Base-by-base conservation (phyloP, 768 basidiomycete species). In the Tricholoma flavovirens region DNA sequence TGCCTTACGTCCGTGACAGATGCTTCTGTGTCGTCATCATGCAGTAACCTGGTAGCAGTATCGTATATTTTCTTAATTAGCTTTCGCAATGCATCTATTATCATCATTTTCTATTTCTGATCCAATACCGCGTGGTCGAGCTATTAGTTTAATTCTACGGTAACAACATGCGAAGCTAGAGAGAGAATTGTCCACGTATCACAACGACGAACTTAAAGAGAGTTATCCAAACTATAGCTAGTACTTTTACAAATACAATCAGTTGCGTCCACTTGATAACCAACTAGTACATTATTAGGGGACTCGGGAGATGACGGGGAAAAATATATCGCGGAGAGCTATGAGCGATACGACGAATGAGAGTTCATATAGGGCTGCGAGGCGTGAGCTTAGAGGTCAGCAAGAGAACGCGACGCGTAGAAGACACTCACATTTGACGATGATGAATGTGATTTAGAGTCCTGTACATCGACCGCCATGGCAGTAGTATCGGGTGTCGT, bases 401-500 rank as follows among this genome's bases (percentile, higher is more conserved):
- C n/a, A 17, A 22, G 12, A 22, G 2, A 24, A 45, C 11, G 15
- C 26, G 10, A 3, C 22, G 11, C 12, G 24, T 9, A 48, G 15
- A 9, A 30, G 38, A 11, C 24, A 43, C 58, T 40, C 50, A 59
- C 49, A 55, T 55, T 49, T 24, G 54, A 51, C 51, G 59, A 29
- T 36, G 49, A 46, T 50, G 49, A 9, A 26, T 50, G 46, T 53
- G 51, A 26, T 56, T 59, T 49, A 17, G 49, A 54, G 15, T 64
- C 65, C 53, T 59, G 58, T 22, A 61, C 60, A 22, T 53, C 55
- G 24, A 52, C 60, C 19, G 26, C 53, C 36, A 53, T 49, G 30
- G 66, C 54, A 19, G 64, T 59, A n/a, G 63, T 59, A 22, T 72
- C 66, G 24, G 68, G 62, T 6, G 65, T 63, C 15, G 73, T 61